phyloP scores from a whole-genome alignment of 441 rosid genomes.

The Adansonia grandidieri region DNA sequence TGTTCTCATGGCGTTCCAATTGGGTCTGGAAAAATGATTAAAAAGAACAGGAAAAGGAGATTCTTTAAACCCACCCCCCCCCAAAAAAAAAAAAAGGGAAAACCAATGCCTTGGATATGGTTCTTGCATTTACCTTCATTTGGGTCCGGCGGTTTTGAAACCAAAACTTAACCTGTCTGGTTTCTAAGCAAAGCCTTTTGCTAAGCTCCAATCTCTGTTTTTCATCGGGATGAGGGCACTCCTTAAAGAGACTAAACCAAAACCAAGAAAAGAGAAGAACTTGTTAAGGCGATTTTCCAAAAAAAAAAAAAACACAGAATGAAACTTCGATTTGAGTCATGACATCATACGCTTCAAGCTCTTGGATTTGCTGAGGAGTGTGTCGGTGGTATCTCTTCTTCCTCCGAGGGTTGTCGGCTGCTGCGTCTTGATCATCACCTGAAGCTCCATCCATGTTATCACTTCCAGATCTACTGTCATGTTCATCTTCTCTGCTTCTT shows the following conservation, averaged over 20 bases:
- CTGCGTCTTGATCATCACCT: constrained; percentile 79
- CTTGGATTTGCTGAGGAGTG: constrained; percentile 90
- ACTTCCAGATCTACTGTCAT: constrained; percentile 93
- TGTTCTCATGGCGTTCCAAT: constrained; percentile 84
- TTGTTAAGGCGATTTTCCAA: background rate
- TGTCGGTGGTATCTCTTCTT: constrained; percentile 93
- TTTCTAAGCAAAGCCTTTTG: constrained; percentile 72
- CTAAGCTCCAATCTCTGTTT: constrained; percentile 91
- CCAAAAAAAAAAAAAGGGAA: too few species aligned
- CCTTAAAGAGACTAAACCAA: constrained; percentile 69
- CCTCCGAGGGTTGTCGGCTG: constrained; percentile 54
- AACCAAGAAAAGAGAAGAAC: background rate
- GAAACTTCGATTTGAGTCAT: background rate
- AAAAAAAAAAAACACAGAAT: background rate
- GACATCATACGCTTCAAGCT: constrained; percentile 73
- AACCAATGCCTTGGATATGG: background rate
- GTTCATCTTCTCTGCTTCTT: constrained; percentile 74
- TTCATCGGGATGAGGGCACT: constrained; percentile 98
- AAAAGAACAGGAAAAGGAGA: too few species aligned
- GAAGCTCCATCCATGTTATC: constrained; percentile 80
- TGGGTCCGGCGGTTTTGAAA: constrained; percentile 97
- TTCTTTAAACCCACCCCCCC: too few species aligned
- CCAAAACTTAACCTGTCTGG: constrained; percentile 96
- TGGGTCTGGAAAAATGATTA: constrained; percentile 57
- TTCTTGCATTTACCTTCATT: constrained; percentile 68